A percentile compares a stretch with the other conserved stretches of the same genome.
These are phyloP conservation scores for Crepidotus variabilis DNA, from an alignment of 768 basidiomycete genomes.

Conservation along the genomic window DNA sequence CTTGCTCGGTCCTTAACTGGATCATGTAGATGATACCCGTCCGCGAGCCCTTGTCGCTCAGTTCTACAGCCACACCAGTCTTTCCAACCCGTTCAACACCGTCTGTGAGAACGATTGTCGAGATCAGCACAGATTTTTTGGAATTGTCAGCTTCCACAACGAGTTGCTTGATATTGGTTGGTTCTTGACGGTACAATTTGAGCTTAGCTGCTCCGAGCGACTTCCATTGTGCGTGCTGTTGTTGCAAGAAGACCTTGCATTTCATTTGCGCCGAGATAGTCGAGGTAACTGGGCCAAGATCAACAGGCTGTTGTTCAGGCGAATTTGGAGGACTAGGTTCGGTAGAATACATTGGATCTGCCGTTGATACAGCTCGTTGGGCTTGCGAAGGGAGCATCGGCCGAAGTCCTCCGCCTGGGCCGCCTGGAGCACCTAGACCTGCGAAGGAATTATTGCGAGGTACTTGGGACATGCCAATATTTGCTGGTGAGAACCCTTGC, in stretches of 20 bases:
- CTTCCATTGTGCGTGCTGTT: slow-evolving; percentile 98
- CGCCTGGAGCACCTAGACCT: slow-evolving; percentile 25
- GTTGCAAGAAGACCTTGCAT: slow-evolving; percentile 96
- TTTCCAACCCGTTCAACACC: slow-evolving; percentile 99
- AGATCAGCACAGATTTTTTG: slow-evolving; percentile 77
- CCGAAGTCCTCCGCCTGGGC: slow-evolving; percentile 40
- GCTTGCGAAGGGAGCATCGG: slow-evolving; percentile 64
- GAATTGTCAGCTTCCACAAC: slow-evolving; percentile 87
- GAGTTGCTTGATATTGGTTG: slow-evolving; percentile 91
- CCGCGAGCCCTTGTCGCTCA: slow-evolving; percentile 87
- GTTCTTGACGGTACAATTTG: slow-evolving; percentile 80
- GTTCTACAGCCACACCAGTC: slow-evolving; percentile 94
- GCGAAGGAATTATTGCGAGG: slow-evolving; percentile 37
- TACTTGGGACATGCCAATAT: slow-evolving; percentile 28
- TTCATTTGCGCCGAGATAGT: slow-evolving; percentile 88
- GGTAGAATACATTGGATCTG: slow-evolving; percentile 44
- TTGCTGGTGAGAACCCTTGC: slow-evolving; percentile 17
- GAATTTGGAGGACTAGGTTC: slow-evolving; percentile 85
- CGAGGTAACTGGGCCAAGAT: slow-evolving; percentile 69
- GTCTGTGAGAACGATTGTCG: slow-evolving; percentile 92
- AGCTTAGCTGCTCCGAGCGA: slow-evolving; percentile 84
- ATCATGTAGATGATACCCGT: slow-evolving; percentile 98
- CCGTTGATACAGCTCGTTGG: slow-evolving; percentile 48
- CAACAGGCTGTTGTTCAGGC: slow-evolving; percentile 55
- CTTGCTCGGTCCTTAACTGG: slow-evolving; percentile 85